Evolutionary conservation across 768 basidiomycete genomes (phyloP).

Genomic region (Auricularia cornea): DNA sequence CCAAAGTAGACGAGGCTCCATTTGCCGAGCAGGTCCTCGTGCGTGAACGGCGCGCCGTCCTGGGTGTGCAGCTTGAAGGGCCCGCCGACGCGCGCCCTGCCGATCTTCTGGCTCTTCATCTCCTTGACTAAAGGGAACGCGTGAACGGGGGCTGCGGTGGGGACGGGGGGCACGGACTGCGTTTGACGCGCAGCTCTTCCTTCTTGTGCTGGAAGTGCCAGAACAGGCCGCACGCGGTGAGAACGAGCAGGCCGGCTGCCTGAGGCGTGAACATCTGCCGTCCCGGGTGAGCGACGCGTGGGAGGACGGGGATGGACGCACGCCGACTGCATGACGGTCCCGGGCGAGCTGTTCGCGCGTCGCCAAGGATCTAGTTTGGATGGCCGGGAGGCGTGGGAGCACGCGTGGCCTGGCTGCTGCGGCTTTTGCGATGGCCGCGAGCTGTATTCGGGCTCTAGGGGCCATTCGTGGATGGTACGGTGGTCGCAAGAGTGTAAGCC

Average conservation of each 20-base stretch:
- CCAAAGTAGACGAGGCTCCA: constrained; percentile 74
- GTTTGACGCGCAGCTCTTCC: constrained; percentile 61
- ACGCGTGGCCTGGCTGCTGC: neutral
- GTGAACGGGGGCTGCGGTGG: neutral
- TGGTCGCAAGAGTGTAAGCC: neutral
- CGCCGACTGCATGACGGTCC: constrained; percentile 7
- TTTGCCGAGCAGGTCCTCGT: constrained; percentile 66
- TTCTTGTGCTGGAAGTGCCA: constrained; percentile 90
- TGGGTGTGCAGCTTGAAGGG: constrained; percentile 73
- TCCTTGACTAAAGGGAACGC: constrained; percentile 52
- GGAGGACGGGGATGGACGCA: neutral
- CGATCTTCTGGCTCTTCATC: constrained; percentile 60
- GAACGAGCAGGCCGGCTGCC: constrained; percentile 76
- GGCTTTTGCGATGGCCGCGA: neutral
- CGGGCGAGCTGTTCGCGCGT: constrained; percentile 2
- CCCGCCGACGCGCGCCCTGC: constrained; percentile 84
- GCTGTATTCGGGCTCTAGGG: neutral
- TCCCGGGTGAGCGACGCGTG: neutral
- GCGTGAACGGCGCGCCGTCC: constrained; percentile 63
- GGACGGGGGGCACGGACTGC: constrained; percentile 40
- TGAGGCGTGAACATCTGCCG: constrained; percentile 83
- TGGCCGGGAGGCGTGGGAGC: neutral
- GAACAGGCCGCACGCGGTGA: constrained; percentile 71
- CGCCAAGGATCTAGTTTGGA: neutral
- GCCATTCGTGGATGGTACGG: no score